Percentiles rank a stretch among this genome's conserved stretches.
phyloP scores from a whole-genome alignment of 352 stramenopile species.

The Globisporangium cylindrosporum region DNA sequence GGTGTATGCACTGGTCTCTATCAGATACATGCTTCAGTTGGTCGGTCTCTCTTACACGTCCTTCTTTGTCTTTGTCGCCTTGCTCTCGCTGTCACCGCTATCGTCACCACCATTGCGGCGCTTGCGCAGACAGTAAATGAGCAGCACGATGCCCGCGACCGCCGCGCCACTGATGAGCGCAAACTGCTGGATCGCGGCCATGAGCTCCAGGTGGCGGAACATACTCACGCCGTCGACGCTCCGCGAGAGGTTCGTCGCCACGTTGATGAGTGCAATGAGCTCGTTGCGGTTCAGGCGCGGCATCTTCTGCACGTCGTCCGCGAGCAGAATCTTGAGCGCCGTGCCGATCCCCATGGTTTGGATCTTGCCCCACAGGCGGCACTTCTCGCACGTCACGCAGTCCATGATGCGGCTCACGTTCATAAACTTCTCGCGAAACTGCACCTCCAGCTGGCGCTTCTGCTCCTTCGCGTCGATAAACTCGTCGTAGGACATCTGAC shows the following conservation, averaged over 20 bases:
- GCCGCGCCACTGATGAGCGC: slow-evolving; percentile 42
- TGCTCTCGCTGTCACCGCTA: slow-evolving; percentile 18
- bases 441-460: slow-evolving; percentile 57
- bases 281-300: slow-evolving; percentile 92
- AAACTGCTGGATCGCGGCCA: slow-evolving; percentile 59
- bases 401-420: slow-evolving; percentile 98
- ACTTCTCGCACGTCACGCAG: slow-evolving; percentile 99
- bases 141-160: slow-evolving; percentile 36
- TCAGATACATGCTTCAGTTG: not conserved
- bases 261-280: slow-evolving; percentile 97
- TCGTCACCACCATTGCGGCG: slow-evolving; percentile 12
- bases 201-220: slow-evolving; percentile 77
- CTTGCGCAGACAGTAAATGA: slow-evolving; percentile 50
- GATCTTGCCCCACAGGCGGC: slow-evolving; percentile 97
- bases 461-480: slow-evolving; percentile 55
- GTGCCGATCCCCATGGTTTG: slow-evolving; percentile 96
- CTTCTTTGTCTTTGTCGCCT: slow-evolving; percentile 16
- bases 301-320: slow-evolving; percentile 76
- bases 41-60: slow-evolving; percentile 1
- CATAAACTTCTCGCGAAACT: slow-evolving; percentile 93
- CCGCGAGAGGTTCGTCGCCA: slow-evolving; percentile 81
- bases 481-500: slow-evolving; percentile 52
- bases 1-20: not conserved
- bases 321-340: slow-evolving; percentile 96
- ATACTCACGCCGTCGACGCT: slow-evolving; percentile 79